phyloP scores from a whole-genome alignment of 352 stramenopile species.

The Thalassiosira livingstoniorum region DNA sequence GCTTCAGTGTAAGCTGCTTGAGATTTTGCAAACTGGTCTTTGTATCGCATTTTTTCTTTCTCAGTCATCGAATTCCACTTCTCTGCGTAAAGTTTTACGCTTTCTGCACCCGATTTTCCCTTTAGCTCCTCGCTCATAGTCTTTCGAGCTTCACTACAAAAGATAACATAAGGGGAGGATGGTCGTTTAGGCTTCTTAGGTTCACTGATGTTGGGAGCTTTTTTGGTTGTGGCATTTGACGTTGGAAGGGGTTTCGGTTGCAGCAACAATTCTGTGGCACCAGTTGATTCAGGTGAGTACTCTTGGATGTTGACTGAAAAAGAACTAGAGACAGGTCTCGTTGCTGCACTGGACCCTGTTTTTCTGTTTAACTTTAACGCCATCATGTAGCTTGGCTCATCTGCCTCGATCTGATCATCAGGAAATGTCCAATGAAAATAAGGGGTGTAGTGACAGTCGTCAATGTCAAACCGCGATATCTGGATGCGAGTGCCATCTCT shows the following conservation, averaged over 20 bases:
- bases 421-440: constrained; percentile 86
- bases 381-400: constrained; percentile 85
- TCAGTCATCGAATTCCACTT: constrained; percentile 45
- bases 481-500: constrained; percentile 74
- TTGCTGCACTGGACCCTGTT: constrained; percentile 27
- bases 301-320: constrained; percentile 48
- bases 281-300: constrained; percentile 38
- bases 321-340: constrained; percentile 49
- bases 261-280: constrained; percentile 42
- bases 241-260: constrained; percentile 32
- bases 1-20: constrained; percentile 38
- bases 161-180: constrained; percentile 45
- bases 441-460: constrained; percentile 64
- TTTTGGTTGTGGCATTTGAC: not conserved
- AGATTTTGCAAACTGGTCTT: constrained; percentile 39
- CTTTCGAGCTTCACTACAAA: constrained; percentile 34
- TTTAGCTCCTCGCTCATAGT: constrained; percentile 35
- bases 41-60: constrained; percentile 46
- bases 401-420: constrained; percentile 69
- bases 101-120: constrained; percentile 37
- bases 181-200: constrained; percentile 49
- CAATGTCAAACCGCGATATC: constrained; percentile 74
- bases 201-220: constrained; percentile 25
- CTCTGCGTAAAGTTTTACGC: constrained; percentile 52
- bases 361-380: constrained; percentile 73